Evolutionary conservation across 2,329 filamentous ascomycete genomes (phyloP).

Genomic region (Bipolaris bicolor): DNA sequence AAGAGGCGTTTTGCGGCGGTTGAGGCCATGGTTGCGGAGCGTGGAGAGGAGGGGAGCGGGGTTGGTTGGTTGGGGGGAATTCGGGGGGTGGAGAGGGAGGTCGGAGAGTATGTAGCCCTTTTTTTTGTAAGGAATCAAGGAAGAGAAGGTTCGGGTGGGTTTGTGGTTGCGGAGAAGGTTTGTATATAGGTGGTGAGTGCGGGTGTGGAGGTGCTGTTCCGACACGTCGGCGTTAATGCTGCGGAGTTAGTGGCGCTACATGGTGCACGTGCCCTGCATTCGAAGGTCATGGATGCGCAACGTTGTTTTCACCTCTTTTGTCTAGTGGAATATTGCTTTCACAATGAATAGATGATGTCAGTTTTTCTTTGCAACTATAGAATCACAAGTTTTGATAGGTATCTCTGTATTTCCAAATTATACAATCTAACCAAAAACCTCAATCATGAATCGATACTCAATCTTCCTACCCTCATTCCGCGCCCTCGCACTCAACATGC

Average conservation of each 20-base stretch:
- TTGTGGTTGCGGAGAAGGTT: not conserved
- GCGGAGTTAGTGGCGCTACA: conserved; percentile 6
- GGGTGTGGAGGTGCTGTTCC: conserved; percentile 2
- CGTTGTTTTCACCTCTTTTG: not conserved
- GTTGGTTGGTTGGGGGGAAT: not conserved
- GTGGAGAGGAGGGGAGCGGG: not conserved
- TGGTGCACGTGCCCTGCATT: conserved; percentile 6
- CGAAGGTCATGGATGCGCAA: not conserved
- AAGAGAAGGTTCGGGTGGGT: not conserved
- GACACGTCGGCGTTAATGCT: conserved; percentile 21
- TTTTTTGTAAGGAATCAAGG: not conserved
- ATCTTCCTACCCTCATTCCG: conserved; percentile 60
- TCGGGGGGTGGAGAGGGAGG: too few relatives aligned
- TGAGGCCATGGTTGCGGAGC: conserved; percentile 51
- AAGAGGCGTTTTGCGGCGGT: conserved; percentile 79
- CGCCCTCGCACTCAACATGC: conserved; percentile 58
- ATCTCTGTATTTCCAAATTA: too few relatives aligned
- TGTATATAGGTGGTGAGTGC: not conserved
- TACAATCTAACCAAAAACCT: conserved; percentile 58
- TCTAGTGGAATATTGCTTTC: not conserved
- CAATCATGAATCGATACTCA: conserved; percentile 64
- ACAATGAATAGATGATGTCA: not conserved
- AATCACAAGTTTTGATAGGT: too few relatives aligned
- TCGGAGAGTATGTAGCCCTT: not conserved
- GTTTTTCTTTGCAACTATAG: too few relatives aligned